These are phyloP conservation scores for Schrenkiella parvula DNA, from an alignment of 345 rosid species.

Conservation along the genomic window DNA sequence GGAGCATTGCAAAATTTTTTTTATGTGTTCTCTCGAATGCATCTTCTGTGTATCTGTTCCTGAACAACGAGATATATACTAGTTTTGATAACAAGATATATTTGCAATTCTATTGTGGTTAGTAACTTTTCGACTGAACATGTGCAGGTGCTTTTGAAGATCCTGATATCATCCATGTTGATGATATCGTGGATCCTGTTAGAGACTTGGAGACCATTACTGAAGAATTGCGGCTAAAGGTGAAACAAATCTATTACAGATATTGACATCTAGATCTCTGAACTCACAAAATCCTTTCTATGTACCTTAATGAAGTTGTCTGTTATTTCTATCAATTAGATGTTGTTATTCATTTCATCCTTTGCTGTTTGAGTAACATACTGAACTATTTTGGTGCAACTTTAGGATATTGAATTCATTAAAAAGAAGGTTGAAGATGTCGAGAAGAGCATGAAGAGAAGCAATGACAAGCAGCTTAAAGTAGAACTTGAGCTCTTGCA, in stretches of 20 bases:
- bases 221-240: conserved; percentile 86
- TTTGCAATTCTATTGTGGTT: not conserved
- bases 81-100: not conserved
- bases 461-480: conserved; percentile 94
- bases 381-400: conserved; percentile 9
- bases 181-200: conserved; percentile 90
- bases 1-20: not conserved
- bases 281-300: not conserved
- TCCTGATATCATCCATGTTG: conserved; percentile 92
- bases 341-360: not conserved
- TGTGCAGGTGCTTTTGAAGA: conserved; percentile 91
- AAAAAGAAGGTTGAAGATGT: conserved; percentile 80
- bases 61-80: not conserved
- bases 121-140: conserved; percentile 1
- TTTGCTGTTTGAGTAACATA: not conserved
- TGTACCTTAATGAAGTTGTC: not conserved
- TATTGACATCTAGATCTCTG: not conserved
- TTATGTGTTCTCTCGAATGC: not conserved
- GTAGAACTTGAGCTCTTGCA: conserved; percentile 64
- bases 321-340: not conserved
- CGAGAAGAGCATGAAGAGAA: conserved; percentile 98
- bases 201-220: conserved; percentile 85
- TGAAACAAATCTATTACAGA: conserved; percentile 18
- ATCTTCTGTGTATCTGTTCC: not conserved
- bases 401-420: conserved; percentile 85